Percentiles rank a stretch among this genome's conserved stretches.
These are phyloP conservation scores for Saccharomycopsis hybrid DNA, from an alignment of 1,139 yeast species.

Conservation along the genomic window DNA sequence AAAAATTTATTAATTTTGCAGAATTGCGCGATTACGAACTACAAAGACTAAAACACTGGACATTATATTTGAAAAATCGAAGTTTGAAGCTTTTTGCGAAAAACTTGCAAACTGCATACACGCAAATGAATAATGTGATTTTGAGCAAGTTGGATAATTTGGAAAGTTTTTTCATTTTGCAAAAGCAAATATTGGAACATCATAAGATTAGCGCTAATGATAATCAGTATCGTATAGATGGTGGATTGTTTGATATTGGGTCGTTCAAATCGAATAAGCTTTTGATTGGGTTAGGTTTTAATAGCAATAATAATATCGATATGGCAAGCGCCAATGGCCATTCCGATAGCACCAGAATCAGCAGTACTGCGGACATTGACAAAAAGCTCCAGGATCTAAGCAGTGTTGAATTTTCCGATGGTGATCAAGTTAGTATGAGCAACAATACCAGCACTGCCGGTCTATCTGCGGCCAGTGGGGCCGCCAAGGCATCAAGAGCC, in stretches of 20 bases:
- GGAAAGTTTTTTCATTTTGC: slow-evolving; percentile 29
- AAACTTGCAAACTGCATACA: slow-evolving; percentile 26
- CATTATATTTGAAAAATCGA: slow-evolving; percentile 26
- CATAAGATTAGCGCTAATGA: neutral
- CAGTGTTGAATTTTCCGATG: neutral
- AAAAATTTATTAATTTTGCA: neutral
- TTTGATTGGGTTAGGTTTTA: neutral
- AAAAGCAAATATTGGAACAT: slow-evolving; percentile 22
- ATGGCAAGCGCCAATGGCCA: too few relatives aligned
- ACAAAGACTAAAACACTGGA: slow-evolving; percentile 25
- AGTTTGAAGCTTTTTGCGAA: slow-evolving; percentile 26
- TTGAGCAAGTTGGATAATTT: slow-evolving; percentile 28
- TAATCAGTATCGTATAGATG: neutral
- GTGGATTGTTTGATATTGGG: slow-evolving; percentile 5
- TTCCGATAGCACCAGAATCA: too few relatives aligned
- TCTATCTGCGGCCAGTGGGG: neutral
- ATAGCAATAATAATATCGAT: too few relatives aligned
- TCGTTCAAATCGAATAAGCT: slow-evolving; percentile 2
- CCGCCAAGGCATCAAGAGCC: slow-evolving; percentile 5
- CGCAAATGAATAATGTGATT: slow-evolving; percentile 27
- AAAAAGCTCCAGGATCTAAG: neutral
- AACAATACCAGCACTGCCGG: neutral
- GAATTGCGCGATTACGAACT: slow-evolving; percentile 25
- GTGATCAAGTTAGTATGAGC: neutral
- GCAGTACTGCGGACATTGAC: neutral